Evolutionary conservation across 768 basidiomycete genomes (phyloP).

Genomic region (Leccinum uliginosum): DNA sequence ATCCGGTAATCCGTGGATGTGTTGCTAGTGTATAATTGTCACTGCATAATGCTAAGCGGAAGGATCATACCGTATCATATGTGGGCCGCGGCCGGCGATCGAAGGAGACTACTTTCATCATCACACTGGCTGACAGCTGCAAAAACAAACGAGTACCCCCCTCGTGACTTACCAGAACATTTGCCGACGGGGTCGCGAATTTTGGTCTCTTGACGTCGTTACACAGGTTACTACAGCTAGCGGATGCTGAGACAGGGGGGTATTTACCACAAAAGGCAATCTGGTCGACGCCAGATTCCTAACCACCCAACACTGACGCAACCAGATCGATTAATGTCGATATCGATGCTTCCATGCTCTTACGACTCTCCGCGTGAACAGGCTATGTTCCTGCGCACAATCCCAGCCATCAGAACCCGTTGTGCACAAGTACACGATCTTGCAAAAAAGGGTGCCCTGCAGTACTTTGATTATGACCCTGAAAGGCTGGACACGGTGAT

Average conservation of each 20-base stretch:
- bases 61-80: not conserved
- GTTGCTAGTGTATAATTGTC: too few species aligned
- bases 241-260: slow-evolving; percentile 3
- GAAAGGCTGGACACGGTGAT: slow-evolving; percentile 67
- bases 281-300: not conserved
- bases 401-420: slow-evolving; percentile 86
- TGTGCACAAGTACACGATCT: slow-evolving; percentile 77
- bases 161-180: not conserved
- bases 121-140: not conserved
- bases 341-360: slow-evolving; percentile 5
- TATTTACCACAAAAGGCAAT: slow-evolving; percentile 5
- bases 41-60: not conserved
- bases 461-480: slow-evolving; percentile 85
- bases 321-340: slow-evolving; percentile 3
- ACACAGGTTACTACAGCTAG: not conserved
- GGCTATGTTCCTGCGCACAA: slow-evolving; percentile 72
- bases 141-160: not conserved
- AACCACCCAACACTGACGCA: not conserved
- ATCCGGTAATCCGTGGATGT: not conserved
- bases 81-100: not conserved
- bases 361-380: slow-evolving; percentile 14
- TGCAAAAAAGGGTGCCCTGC: slow-evolving; percentile 65
- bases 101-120: not conserved
- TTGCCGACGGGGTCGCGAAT: too few species aligned
- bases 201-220: not conserved